These are phyloP conservation scores for Dioscorea dumetorum DNA, from an alignment of 106 monocot genomes.

Conservation along the genomic window DNA sequence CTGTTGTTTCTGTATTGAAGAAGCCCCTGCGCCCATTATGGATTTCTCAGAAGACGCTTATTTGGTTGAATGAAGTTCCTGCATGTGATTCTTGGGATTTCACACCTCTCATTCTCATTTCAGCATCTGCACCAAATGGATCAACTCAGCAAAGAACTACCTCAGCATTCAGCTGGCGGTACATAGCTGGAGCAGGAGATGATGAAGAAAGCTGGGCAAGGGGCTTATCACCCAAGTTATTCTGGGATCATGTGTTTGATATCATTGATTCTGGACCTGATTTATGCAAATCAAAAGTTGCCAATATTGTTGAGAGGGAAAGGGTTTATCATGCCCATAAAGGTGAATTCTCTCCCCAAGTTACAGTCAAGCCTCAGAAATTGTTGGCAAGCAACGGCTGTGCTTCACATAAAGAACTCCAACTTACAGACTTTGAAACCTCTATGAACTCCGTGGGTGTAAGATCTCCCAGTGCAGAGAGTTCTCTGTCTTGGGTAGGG, in stretches of 20 bases:
- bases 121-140: slow-evolving; percentile 65
- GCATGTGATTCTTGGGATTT: slow-evolving; percentile 73
- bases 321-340: slow-evolving; percentile 68
- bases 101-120: slow-evolving; percentile 78
- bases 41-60: slow-evolving; percentile 83
- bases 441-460: background rate
- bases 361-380: slow-evolving; percentile 25
- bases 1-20: slow-evolving; percentile 32
- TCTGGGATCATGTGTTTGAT: slow-evolving; percentile 77
- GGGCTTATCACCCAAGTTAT: slow-evolving; percentile 66
- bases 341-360: slow-evolving; percentile 60
- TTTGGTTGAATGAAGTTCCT: slow-evolving; percentile 97
- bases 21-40: slow-evolving; percentile 88
- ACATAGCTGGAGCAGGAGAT: slow-evolving; percentile 96
- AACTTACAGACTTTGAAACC: slow-evolving; percentile 5
- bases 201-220: slow-evolving; percentile 98
- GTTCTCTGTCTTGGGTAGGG: slow-evolving; percentile 59
- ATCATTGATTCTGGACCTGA: slow-evolving; percentile 72
- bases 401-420: background rate
- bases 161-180: slow-evolving; percentile 86
- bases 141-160: slow-evolving; percentile 33
- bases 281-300: slow-evolving; percentile 59
- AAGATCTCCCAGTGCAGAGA: slow-evolving; percentile 14
- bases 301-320: slow-evolving; percentile 80
- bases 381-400: background rate